Evolutionary conservation across 768 basidiomycete genomes (phyloP).

Genomic region (Boletus speciosus): DNA sequence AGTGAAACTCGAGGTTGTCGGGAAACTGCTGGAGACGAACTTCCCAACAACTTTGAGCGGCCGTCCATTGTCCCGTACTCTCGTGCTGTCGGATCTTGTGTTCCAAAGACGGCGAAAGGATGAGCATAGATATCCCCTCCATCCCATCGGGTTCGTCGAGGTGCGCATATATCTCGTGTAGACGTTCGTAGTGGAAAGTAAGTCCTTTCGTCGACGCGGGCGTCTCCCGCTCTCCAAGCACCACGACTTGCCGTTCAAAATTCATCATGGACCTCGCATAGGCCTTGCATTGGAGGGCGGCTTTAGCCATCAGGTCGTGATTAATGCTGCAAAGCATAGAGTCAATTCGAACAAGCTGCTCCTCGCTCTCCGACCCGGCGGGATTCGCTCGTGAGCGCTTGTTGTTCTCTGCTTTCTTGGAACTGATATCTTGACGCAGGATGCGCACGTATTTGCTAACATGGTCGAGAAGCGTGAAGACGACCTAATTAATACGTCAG

Average conservation of each 20-base stretch:
- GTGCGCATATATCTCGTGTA: conserved; percentile 95
- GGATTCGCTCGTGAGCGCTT: conserved; percentile 47
- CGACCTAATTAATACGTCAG: conserved; percentile 52
- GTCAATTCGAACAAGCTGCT: conserved; percentile 70
- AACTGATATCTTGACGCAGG: conserved; percentile 60
- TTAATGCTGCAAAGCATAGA: conserved; percentile 81
- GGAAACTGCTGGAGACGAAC: conserved; percentile 87
- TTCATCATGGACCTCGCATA: conserved; percentile 94
- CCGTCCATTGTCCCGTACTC: conserved; percentile 94
- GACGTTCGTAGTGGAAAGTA: conserved; percentile 65
- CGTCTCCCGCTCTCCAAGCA: conserved; percentile 40
- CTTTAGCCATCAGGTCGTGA: conserved; percentile 84
- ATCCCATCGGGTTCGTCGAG: conserved; percentile 98
- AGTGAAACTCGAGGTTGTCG: conserved; percentile 82
- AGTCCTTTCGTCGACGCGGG: conserved; percentile 45
- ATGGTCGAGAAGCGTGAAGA: conserved; percentile 94
- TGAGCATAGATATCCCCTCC: conserved; percentile 91
- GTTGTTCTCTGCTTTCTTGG: conserved; percentile 44
- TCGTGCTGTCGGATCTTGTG: conserved; percentile 98
- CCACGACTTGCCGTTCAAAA: conserved; percentile 80
- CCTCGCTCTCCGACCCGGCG: conserved; percentile 40
- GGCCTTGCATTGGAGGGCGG: conserved; percentile 91
- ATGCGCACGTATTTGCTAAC: conserved; percentile 85
- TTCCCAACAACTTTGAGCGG: conserved; percentile 99
- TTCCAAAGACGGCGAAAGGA: conserved; percentile 85